Base-by-base conservation (phyloP, 2,329 filamentous ascomycete species). In the Volutella citrinella region DNA sequence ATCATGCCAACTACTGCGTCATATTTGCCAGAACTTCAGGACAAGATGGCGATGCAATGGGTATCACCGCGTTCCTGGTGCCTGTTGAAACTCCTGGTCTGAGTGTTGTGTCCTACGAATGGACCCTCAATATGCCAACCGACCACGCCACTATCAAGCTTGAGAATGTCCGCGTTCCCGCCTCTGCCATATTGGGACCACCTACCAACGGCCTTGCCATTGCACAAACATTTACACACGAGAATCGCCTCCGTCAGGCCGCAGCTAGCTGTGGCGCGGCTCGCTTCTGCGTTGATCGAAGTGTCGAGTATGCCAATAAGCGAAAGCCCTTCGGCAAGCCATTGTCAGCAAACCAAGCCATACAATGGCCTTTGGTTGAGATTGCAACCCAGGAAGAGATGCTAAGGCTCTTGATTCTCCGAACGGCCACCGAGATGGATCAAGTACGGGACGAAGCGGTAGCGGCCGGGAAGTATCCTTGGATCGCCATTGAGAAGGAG, bases 311-410 rank as follows among this genome's bases (percentile, higher is more conserved):
- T 23, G 30, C 43, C 15, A 33, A 36, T 19, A 34, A 31, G n/a
- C 34, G 43, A 5, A 31, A 32, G 9, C 34, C 41, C 5, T 46
- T 46, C 18, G 43, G 43, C 11, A 46, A 46, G 25, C 30, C 40
- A 6, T 20, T 46, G 2, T 35, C 36, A 6, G 16, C 26, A 12
- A 46, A 46, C 18, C 43, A 46, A 23, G 43, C 43, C 2, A 46
- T 46, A n/a, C 43, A 46, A 23, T 46, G 43, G 40, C 40, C 43
- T 6, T 32, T 46, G 9, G 43, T 46, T 3, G 43, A 46, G 16
- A 34, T 46, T 5, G 38, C 40, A 3, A 46, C 43, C 3, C 43
- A 46, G 11, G 21, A 21, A 6, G 40, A 43, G 20, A 46, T 46
- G 40, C 23, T 46, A 5, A 39, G 37, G 14, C 40, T 46, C 5